phyloP scores from a whole-genome alignment of 1,139 yeast species.

The Debaryomyces robertsiae region DNA sequence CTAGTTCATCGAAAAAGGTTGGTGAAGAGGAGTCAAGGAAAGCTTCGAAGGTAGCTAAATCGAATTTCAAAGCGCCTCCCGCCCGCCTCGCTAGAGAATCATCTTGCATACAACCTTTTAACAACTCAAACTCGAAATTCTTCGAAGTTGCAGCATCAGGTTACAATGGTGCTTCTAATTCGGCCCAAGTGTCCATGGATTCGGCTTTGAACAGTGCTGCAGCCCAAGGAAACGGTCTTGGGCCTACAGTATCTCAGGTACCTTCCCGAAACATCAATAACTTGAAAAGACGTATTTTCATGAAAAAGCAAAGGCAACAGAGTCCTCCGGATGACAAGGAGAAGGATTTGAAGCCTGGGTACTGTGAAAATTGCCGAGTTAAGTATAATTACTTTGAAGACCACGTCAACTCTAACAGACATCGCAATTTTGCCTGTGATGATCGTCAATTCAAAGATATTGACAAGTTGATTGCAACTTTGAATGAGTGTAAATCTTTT shows the following conservation, averaged over 20 bases:
- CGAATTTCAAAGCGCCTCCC: slow-evolving; percentile 28
- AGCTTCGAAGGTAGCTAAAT: slow-evolving; percentile 12
- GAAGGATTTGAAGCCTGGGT: slow-evolving; percentile 56
- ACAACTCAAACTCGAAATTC: slow-evolving; percentile 42
- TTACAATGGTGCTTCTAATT: slow-evolving; percentile 61
- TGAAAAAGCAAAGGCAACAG: slow-evolving; percentile 40
- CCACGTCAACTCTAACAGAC: slow-evolving; percentile 72
- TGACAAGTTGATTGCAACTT: slow-evolving; percentile 62
- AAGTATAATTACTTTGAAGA: slow-evolving; percentile 80
- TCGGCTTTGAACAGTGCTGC: slow-evolving; percentile 43
- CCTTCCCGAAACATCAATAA: slow-evolving; percentile 67
- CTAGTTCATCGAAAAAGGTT: slow-evolving; percentile 17
- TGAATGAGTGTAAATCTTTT: slow-evolving; percentile 46
- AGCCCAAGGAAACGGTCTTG: slow-evolving; percentile 65
- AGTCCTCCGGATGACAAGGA: slow-evolving; percentile 55
- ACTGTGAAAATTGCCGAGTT: slow-evolving; percentile 93
- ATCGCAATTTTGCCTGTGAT: slow-evolving; percentile 77
- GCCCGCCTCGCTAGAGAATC: slow-evolving; percentile 31
- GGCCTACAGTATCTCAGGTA: slow-evolving; percentile 67
- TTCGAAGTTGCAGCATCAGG: slow-evolving; percentile 83
- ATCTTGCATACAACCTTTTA: slow-evolving; percentile 30
- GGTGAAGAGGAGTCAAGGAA: slow-evolving; percentile 14
- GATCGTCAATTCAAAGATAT: slow-evolving; percentile 73
- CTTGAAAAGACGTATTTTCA: slow-evolving; percentile 54
- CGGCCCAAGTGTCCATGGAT: slow-evolving; percentile 46